Base-by-base conservation (phyloP, 2,329 filamentous ascomycete genomes). In the Cercospora sp. region DNA sequence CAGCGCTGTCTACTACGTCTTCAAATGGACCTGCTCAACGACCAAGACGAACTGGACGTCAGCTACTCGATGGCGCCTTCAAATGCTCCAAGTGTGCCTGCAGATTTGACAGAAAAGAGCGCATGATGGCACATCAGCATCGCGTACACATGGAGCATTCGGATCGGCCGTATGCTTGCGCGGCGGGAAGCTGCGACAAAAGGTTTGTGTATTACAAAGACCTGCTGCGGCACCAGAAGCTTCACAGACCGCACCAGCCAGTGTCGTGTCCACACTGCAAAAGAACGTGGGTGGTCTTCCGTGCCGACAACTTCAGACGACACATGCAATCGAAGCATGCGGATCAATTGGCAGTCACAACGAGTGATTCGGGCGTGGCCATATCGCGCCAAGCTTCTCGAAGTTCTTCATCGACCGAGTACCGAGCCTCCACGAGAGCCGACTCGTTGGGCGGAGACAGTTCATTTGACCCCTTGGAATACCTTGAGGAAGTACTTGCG, bases 161-260 rank as follows among this genome's bases (percentile, higher is more conserved):
- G 5, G 26, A 42, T 10, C 62, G 62, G 4, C 58, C 64, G 10
- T 53, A 67, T 33, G 57, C 23, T 16, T 67, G 65, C 13, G 5
- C 8, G 1, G 59, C 51, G 42, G 36, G 33, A 10, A 31, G 18
- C 9, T 69, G 68, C 36, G 23, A 18, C 7, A 42, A 33, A 55
- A 57, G 55, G 10, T 69, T 69, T n/a, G 18, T 65, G 31, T 12
- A 66, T 30, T 63, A 65, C 6, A 71, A 71, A 58, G 69, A 71
- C 40, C 64, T 65, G 12, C 18, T 45, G 13, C 31, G 68, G 9
- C 69, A 70, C 33, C 30, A 9, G 16, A 23, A 40, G 18, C 64
- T 23, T 6, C 69, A 70, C 31, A 45, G 7, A 6, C 36, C 59
- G 33, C 9, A 10, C 16, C 2, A n/a, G n/a, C 31, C n/a, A 18